Conservation (phyloP, 2,329 filamentous ascomycete species). For the Aspergillus jensenii region DNA sequence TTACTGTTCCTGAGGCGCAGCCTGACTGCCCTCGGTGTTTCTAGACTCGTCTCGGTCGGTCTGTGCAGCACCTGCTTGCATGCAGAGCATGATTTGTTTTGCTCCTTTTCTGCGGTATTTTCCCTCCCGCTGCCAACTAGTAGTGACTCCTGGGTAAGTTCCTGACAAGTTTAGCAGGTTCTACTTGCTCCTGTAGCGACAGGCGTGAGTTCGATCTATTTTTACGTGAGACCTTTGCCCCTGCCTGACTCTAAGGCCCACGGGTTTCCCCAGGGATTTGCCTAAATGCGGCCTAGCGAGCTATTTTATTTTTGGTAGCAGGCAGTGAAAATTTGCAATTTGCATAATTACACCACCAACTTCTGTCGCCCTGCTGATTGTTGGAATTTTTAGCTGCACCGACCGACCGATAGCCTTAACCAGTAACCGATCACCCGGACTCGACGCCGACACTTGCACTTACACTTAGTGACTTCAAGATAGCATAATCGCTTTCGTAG, state of each 20-base stretch:
- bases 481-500: neutral
- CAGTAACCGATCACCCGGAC: neutral
- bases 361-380: neutral
- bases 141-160: neutral
- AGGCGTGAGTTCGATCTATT: neutral
- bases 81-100: neutral
- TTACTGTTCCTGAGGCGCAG: slow-evolving; percentile 19
- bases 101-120: slow-evolving; percentile 4
- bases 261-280: slow-evolving; percentile 10
- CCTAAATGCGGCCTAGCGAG: neutral
- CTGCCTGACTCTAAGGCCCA: neutral
- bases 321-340: neutral
- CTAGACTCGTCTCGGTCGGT: neutral
- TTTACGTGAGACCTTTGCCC: slow-evolving; percentile 1
- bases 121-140: neutral
- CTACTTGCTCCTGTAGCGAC: no score
- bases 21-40: neutral
- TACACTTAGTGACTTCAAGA: neutral
- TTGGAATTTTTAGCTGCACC: neutral
- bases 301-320: neutral
- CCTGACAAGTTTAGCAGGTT: no score
- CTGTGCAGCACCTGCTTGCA: neutral
- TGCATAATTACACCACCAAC: neutral
- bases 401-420: neutral
- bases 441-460: neutral